Conservation (phyloP, 148 eudicot genomes). For the Fagopyrum esculentum region DNA sequence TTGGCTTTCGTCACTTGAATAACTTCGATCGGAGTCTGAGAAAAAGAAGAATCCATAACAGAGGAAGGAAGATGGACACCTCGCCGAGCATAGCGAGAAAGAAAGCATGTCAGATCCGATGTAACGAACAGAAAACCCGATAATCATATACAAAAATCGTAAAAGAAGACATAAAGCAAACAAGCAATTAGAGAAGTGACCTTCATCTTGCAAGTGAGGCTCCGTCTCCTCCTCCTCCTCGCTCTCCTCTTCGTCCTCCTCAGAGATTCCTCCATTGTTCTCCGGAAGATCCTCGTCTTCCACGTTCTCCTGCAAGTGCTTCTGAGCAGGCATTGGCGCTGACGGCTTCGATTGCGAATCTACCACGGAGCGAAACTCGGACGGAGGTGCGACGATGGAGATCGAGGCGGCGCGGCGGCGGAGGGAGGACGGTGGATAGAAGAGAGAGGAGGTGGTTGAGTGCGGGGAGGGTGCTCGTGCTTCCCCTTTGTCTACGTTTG, state of each 20-base stretch:
- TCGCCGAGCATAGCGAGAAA: background rate
- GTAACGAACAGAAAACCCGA: background rate
- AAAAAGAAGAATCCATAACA: slow-evolving; percentile 3
- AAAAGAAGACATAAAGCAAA: background rate
- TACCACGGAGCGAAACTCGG: background rate
- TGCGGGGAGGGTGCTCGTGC: background rate
- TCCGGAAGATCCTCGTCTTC: slow-evolving; percentile 4
- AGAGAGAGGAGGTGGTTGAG: background rate
- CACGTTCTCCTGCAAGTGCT: background rate
- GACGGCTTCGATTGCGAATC: slow-evolving; percentile 2
- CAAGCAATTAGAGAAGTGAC: background rate
- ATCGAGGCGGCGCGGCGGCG: background rate
- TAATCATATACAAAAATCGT: background rate
- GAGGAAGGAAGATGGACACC: too few species aligned
- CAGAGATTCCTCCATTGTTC: background rate
- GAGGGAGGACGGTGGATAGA: background rate
- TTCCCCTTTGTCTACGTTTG: background rate
- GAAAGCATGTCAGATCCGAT: background rate
- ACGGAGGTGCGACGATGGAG: background rate
- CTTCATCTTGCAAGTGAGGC: slow-evolving; percentile 1
- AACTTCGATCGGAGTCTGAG: slow-evolving; percentile 8
- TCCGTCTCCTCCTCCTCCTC: background rate
- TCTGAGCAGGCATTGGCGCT: slow-evolving; percentile 9
- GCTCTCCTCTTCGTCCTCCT: background rate
- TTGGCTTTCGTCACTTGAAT: background rate